Evolutionary conservation across 192 early-diverging fungal species (phyloP).

Genomic region (Piromyces finnis): DNA sequence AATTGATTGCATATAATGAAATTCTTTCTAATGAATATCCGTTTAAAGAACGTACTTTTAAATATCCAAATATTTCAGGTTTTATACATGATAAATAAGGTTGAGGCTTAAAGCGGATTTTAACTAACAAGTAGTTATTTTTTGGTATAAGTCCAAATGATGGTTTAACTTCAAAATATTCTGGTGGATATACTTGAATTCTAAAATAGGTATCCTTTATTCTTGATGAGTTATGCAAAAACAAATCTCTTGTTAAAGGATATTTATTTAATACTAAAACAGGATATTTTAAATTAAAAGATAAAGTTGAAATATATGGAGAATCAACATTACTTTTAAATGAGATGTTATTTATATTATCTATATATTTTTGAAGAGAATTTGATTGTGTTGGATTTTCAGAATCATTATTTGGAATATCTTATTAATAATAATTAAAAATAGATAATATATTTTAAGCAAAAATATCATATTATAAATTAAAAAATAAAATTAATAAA

Average conservation of each 20-base stretch:
- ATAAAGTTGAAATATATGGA: background rate
- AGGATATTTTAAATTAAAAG: background rate
- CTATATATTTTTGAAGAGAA: background rate
- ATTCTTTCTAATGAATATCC: background rate
- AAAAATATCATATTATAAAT: too few species aligned
- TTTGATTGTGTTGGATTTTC: background rate
- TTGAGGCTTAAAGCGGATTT: background rate
- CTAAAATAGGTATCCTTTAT: background rate
- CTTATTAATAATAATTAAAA: background rate
- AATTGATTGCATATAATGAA: background rate
- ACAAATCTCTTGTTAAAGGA: background rate
- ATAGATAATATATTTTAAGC: too few species aligned
- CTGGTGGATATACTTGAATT: background rate
- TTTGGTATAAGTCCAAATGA: background rate
- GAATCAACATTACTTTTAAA: background rate
- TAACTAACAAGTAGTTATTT: background rate
- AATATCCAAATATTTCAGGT: background rate
- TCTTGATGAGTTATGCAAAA: background rate
- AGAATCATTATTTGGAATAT: background rate
- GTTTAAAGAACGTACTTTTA: background rate
- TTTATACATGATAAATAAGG: background rate
- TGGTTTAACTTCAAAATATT: background rate
- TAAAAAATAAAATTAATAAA: too few species aligned
- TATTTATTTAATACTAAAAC: background rate
- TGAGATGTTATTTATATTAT: background rate